These are phyloP conservation scores for Coemansia sp. DNA, from an alignment of 192 early-diverging fungal species.

Conservation along the genomic window DNA sequence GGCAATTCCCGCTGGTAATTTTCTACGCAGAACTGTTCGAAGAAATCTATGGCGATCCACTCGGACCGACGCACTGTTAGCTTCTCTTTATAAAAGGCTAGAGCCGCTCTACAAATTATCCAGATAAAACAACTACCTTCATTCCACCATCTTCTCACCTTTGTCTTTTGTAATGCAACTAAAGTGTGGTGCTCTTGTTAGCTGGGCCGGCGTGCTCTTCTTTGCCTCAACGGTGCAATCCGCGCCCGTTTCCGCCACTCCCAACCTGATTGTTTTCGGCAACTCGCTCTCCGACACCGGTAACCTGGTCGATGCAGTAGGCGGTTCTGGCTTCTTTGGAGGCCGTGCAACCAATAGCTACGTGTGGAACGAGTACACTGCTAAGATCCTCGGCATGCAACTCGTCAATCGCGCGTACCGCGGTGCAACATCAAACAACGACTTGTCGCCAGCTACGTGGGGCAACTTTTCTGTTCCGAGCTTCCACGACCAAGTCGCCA, in stretches of 20 bases:
- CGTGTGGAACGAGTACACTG: conserved; percentile 49
- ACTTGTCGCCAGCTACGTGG: conserved; percentile 22
- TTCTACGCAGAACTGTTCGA: no score
- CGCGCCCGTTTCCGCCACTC: conserved; percentile 18
- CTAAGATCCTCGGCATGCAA: conserved; percentile 38
- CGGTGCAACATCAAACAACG: conserved; percentile 50
- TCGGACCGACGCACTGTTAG: no score
- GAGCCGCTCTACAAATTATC: no score
- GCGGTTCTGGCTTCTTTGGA: conserved; percentile 23
- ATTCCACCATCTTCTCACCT: background rate
- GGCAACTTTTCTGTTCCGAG: conserved; percentile 38
- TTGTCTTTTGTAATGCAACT: conserved; percentile 14
- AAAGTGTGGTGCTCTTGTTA: conserved; percentile 12
- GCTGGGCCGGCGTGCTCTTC: conserved; percentile 20
- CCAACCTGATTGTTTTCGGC: conserved; percentile 51
- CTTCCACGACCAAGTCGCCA: conserved; percentile 41
- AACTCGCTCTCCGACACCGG: conserved; percentile 45
- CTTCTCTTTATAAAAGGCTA: no score
- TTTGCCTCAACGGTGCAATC: conserved; percentile 22
- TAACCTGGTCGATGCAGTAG: conserved; percentile 15
- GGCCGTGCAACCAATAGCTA: conserved; percentile 48
- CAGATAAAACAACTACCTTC: background rate
- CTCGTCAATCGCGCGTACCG: conserved; percentile 38
- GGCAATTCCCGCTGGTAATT: no score
- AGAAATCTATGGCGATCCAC: no score